Base-by-base conservation (phyloP, 192 early-diverging fungal genomes). In the Entomortierella beljakovae region DNA sequence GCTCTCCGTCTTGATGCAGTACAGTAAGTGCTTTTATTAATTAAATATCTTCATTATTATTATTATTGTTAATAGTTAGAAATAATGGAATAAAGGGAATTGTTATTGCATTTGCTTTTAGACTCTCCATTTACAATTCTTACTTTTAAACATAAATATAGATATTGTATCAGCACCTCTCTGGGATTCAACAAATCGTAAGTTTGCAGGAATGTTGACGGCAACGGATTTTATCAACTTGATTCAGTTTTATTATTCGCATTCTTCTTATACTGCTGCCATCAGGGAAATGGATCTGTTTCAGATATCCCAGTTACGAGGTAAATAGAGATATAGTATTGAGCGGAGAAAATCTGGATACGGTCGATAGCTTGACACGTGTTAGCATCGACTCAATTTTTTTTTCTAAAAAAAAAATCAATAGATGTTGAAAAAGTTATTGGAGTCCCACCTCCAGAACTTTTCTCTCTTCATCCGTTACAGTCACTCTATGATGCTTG, bases 221-320 rank as follows among this genome's bases (percentile, higher is more conserved):
- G 96, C 97, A 10, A 94, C 96, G 1, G 97, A 99, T 75, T 94
- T 99, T 77, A 94, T 99, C 46, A 93, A 96, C 76, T 81, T 99
- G 68, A 94, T 99, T 31, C 89, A 94, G 73, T 95, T 95, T 82
- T 96, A 97, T 82, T 96, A 97, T 80, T 87, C 86, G 35, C 89
- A 94, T 63, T 86, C 92, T 20, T 91, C 92, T 11, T 91, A 93
- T 52, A 87, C 88, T 18, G 93, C 87, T 18, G 97, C 96, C 7
- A 86, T 96, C 50, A 90, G 92, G 34, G 95, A 99, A 58, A 90
- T 99, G 64, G 94, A 96, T 38, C 87, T 90, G 26, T 88, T 93
- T 49, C 86, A 92, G 43, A 92, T 95, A 51, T 81, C 82, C 51
- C 85, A 87, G 31, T 64, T 95, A 42, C 79, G 90, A 73, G 89